Evolutionary conservation across 2,329 filamentous ascomycete species (phyloP).

Genomic region (Samsoniella hepiali): DNA sequence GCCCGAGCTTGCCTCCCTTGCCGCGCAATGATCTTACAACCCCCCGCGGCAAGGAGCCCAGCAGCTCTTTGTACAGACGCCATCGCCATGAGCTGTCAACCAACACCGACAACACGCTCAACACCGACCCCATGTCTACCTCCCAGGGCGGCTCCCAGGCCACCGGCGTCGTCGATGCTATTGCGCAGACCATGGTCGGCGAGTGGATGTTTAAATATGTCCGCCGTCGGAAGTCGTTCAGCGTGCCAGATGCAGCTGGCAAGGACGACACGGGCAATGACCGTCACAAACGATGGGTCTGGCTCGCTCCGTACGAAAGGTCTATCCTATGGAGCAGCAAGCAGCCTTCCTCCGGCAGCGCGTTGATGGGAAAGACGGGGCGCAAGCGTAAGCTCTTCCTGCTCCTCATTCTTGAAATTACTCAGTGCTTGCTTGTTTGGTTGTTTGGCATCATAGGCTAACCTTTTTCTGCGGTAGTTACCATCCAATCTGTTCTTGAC

Average conservation of each 20-base stretch:
- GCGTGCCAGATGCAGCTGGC: conserved; percentile 64
- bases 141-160: conserved; percentile 58
- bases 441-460: conserved; percentile 27
- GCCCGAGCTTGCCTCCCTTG: conserved; percentile 68
- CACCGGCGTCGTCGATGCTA: conserved; percentile 87
- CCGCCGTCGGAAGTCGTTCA: conserved; percentile 84
- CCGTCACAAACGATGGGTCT: conserved; percentile 96
- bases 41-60: conserved; percentile 46
- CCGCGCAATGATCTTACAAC: conserved; percentile 69
- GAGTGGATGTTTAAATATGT: conserved; percentile 97
- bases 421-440: conserved; percentile 18
- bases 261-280: conserved; percentile 70
- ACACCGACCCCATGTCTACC: conserved; percentile 43
- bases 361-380: conserved; percentile 88
- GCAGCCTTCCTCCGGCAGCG: conserved; percentile 83
- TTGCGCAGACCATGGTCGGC: conserved; percentile 97
- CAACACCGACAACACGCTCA: conserved; percentile 52
- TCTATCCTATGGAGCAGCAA: conserved; percentile 98
- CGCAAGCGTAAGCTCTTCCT: conserved; percentile 73
- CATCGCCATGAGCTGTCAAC: conserved; percentile 59
- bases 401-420: conserved; percentile 22
- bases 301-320: conserved; percentile 94
- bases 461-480: conserved; percentile 56
- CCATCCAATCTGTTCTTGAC: conserved; percentile 93
- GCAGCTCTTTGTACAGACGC: conserved; percentile 39